Evolutionary conservation across 805 yeast species (phyloP), one percentile per base, ranked within the genome.

Genomic region (Pichia cephalocereana): DNA sequence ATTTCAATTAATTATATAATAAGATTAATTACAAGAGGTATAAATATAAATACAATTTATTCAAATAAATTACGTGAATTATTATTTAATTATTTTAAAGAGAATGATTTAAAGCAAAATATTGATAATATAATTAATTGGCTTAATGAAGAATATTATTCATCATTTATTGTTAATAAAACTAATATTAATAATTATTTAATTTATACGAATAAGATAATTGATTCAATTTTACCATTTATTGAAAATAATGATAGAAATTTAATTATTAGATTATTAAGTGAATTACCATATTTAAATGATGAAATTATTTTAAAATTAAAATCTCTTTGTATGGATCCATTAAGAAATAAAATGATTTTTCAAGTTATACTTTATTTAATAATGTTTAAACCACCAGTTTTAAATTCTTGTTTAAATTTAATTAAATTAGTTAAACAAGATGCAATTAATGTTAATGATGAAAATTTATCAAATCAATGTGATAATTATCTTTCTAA

Each of bases 381-480:
- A 52, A 78, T 90, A 47, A 85, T 88, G 91, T 86, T 86, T 64
- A 76, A 96, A 57, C 96, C 96, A 0, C 97, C 98, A 0, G 87
- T 79, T 30, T 77, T 82, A 51, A 70, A 62, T 3, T 67, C 69
- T 12, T 79, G 84, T 56, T 57, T 81, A 28, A 68, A 66, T 4
- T 67, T 81, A 4, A 66, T 82, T 45, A 64, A 64, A 44, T 77
- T 75, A 15, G 60, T 82, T 54, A 67, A 75, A 40, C 71, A 70
- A 38, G 63, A 65, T 32, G 49, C 66, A 10, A 54, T 52, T 11
- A 48, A 52, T 4, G 48, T 47, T 37, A 57, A 56, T 19, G 77
- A 77, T 54, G 79, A 76, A 42, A 77, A 73, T 46, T 64, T 79
- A 53, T 68, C 69, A 53, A 71, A 65, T 23, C 77, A 75, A 50